Base-by-base conservation (phyloP, 2,329 filamentous ascomycete species). In the Penicillium sclerotigenum region DNA sequence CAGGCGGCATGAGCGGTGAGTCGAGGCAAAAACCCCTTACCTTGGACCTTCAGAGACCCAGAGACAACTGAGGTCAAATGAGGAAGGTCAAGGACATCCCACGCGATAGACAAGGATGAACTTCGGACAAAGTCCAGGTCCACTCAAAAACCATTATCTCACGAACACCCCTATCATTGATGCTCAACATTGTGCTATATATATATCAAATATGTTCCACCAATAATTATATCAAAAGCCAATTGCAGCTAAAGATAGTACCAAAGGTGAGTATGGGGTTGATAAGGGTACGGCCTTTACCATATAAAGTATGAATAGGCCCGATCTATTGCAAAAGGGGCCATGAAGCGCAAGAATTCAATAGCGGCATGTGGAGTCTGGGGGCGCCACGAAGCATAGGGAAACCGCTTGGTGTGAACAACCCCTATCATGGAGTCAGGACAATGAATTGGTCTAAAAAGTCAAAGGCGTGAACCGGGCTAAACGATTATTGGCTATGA, bases 281-380 rank as follows among this genome's bases (percentile, higher is more conserved):
- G 40, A 38, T 46, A 52, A 55, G 20, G 34, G 26, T 28, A 51
- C 33, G 31, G 28, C 22, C 16, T 42, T 42, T 36, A 49, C 14
- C 24, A 42, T 36, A 54, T 18, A 46, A n/a, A 16, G 29, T 14
- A 46, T 37, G 22, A 9, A 34, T 37, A 54, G 34, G 36, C 22
- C 33, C 54, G 54, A 59, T 56, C 49, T 47, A 50, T 42, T 49
- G 53, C 54, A 58, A 61, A 57, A 38, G 47, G 57, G 60, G 52
- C 29, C 42, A 41, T 4, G 20, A 47, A 51, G 41, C 46, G 37
- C 50, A 54, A 49, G 41, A 56, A 50, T 31, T 55, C 56, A 52
- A 58, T 60, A 59, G 59, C 47, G 52, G 54, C 56, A 58, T 53
- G 60, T 64, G 62, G 60, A 63, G 62, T 59, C 52, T 56, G 54